Percentiles rank a stretch among this genome's conserved stretches.
Conservation (phyloP, 2,329 filamentous ascomycete species). For the Drechslerella dactyloides region DNA sequence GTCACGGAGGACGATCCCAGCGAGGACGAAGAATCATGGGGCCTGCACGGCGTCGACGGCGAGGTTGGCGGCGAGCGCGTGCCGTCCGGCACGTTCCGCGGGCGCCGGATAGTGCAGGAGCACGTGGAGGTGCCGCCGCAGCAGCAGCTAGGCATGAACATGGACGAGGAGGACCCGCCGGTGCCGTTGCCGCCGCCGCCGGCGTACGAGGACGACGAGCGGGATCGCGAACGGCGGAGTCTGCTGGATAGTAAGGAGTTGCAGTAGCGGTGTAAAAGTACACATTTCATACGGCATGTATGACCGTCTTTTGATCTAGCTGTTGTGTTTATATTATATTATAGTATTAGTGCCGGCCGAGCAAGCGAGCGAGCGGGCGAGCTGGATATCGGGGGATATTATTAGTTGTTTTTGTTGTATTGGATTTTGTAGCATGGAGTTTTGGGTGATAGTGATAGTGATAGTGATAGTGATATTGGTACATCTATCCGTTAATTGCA, state of each 20-base stretch:
- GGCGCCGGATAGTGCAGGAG: background rate
- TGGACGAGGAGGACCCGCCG: conserved; percentile 12
- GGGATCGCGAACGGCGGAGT: conserved; percentile 4
- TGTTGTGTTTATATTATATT: background rate
- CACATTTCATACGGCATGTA: no score
- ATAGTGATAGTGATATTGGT: no score
- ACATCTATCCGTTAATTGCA: no score
- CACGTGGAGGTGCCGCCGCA: background rate
- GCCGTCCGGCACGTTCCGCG: background rate
- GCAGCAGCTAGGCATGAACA: conserved; percentile 10
- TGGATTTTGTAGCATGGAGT: no score
- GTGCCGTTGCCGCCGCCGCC: conserved; percentile 37
- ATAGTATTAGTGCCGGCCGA: no score
- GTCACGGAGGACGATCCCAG: conserved; percentile 29
- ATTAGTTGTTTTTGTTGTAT: no score
- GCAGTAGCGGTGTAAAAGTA: no score
- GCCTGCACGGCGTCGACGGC: conserved; percentile 32
- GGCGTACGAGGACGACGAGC: conserved; percentile 33
- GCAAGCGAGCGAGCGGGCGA: no score
- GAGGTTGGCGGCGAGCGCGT: conserved; percentile 48
- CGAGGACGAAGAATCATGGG: conserved; percentile 41
- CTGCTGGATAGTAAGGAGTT: conserved; percentile 47
- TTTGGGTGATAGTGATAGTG: no score
- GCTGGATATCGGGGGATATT: no score
- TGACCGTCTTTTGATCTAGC: no score